Base-by-base conservation (phyloP, 495 filamentous ascomycete species). In the Penicillium cinerascens region DNA sequence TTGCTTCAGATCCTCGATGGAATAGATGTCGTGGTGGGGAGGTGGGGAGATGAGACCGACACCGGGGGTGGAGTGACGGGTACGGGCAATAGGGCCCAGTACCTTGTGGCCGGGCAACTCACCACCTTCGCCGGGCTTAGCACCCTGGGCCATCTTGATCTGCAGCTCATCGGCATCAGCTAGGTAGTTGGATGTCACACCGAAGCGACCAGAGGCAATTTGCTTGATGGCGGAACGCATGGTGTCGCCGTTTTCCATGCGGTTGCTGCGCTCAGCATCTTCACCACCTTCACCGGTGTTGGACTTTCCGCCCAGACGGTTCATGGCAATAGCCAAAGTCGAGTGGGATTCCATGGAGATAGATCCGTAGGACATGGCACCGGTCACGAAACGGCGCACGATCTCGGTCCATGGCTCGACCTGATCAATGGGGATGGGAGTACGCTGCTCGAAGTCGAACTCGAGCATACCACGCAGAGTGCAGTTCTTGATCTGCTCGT, bases 331-430 rank as follows among this genome's bases (percentile, higher is more conserved):
- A 56, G 93, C 93, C 25, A 99, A 75, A 4, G 93, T 97, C 18
- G 93, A 99, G 78, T 99, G 93, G 42, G 93, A 91, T 67, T 99
- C 95, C 91, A 97, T 96, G 26, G 95, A 97, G 61, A 99, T 99
- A 22, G 93, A 99, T 40, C 93, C 93, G 65, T 99, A 99, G 16
- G 93, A 99, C 93, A 99, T 99, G 56, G 93, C 93, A 61, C 93
- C 93, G n/a, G 93, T 99, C 61, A 91, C 92, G 71, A 97, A 97
- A 46, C 93, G 87, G 39, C 93, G 91, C 25, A 97, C 95, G 56
- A 99, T 97, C 62, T 97, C 92, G 8, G 93, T 97, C 93, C 93
- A 99, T 6, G 95, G 90, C 69, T 99, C 93, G 44, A 99, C 93
- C 66, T 97, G 92, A 56, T 99, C 93, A 56, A 99, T 96, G 9